A percentile compares a stretch with the other conserved stretches of the same genome.
phyloP scores from a whole-genome alignment of 441 rosid species.

The Jatropha multifida region DNA sequence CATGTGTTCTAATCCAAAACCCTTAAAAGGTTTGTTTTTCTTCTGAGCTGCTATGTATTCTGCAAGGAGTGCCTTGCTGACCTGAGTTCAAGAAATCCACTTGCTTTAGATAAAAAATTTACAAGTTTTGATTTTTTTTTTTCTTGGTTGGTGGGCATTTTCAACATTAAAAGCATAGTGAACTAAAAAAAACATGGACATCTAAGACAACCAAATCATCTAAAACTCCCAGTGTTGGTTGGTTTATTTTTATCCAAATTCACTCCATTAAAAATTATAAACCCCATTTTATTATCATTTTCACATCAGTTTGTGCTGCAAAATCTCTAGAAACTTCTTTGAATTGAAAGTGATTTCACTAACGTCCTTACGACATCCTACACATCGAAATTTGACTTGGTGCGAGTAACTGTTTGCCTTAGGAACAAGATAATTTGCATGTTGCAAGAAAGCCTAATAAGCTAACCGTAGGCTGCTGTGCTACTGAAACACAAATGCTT shows the following conservation, averaged over 20 bases:
- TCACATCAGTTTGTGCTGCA: background rate
- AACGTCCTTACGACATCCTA: background rate
- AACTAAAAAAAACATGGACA: background rate
- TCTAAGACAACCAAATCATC: background rate
- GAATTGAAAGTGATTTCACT: background rate
- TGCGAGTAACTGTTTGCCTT: background rate
- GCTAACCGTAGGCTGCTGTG: background rate
- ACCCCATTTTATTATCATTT: background rate
- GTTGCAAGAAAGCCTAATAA: background rate
- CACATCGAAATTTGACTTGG: background rate
- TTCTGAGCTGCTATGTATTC: slow-evolving; percentile 63
- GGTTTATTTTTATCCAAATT: background rate
- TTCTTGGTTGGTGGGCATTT: background rate
- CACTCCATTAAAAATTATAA: background rate
- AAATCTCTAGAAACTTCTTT: too few relatives aligned
- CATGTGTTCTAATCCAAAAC: slow-evolving; percentile 85
- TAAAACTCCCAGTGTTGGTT: background rate
- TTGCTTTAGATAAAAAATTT: slow-evolving; percentile 8
- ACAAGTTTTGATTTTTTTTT: background rate
- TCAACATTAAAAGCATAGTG: background rate
- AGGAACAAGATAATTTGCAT: background rate
- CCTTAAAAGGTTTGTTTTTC: slow-evolving; percentile 65
- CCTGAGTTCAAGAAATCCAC: slow-evolving; percentile 41
- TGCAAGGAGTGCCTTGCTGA: slow-evolving; percentile 82
- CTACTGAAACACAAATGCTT: background rate